These are phyloP conservation scores for Phlebopus sp. DNA, from an alignment of 1,284 basidiomycete species.

Conservation along the genomic window DNA sequence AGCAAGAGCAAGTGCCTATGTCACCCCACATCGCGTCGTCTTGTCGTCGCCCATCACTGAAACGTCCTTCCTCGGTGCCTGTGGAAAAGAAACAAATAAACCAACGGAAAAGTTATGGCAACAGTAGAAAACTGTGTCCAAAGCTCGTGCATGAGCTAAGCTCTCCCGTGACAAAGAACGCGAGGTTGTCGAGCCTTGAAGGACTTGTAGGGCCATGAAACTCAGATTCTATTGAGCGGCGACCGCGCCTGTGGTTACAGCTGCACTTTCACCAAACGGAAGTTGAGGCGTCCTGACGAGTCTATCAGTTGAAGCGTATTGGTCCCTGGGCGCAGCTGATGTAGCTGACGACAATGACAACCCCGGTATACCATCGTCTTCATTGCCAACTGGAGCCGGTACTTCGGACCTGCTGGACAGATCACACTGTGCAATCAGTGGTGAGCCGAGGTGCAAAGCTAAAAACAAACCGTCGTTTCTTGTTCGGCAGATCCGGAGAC, in stretches of 20 bases:
- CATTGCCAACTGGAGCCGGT: constrained; percentile 31
- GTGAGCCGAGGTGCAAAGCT: constrained; percentile 15
- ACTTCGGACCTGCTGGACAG: constrained; percentile 40
- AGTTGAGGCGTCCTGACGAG: constrained; percentile 62
- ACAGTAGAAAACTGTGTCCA: constrained; percentile 19
- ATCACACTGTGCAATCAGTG: constrained; percentile 24
- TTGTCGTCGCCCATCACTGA: constrained; percentile 15
- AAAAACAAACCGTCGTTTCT: constrained; percentile 57
- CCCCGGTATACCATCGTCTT: constrained; percentile 39
- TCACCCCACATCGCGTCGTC: constrained; percentile 12
- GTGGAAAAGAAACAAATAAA: constrained; percentile 48
- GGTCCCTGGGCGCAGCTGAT: constrained; percentile 33
- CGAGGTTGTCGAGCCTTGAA: constrained; percentile 1
- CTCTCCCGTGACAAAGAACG: no score
- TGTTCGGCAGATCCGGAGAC: constrained; percentile 71
- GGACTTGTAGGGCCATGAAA: constrained; percentile 1
- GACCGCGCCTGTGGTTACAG: constrained; percentile 50
- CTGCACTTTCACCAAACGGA: constrained; percentile 62
- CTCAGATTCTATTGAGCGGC: constrained; percentile 45
- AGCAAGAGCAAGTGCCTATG: constrained; percentile 5
- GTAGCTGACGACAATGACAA: constrained; percentile 31
- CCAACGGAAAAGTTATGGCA: constrained; percentile 31
- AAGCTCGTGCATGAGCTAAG: not conserved
- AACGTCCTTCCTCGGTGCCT: constrained; percentile 35
- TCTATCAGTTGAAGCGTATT: constrained; percentile 45